Evolutionary conservation across 495 filamentous ascomycete species (phyloP).

Genomic region (Extremus antarcticus): DNA sequence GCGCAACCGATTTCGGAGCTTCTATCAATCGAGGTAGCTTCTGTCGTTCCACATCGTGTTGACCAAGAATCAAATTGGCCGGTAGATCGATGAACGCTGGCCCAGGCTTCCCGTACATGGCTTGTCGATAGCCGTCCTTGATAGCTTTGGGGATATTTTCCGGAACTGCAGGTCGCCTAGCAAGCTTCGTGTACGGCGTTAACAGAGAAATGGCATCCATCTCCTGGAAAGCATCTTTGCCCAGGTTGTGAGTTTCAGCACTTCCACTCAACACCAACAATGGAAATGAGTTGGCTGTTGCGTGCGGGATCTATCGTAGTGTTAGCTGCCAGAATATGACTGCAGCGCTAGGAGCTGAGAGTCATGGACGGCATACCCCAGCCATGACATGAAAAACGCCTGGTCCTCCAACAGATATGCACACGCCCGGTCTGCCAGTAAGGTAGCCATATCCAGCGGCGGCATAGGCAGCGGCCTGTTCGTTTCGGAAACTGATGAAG

Average conservation of each 20-base stretch:
- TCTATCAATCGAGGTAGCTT: conserved; percentile 23
- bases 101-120: conserved; percentile 50
- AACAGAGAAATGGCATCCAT: conserved; percentile 49
- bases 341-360: neutral
- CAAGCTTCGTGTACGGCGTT: conserved; percentile 48
- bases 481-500: conserved; percentile 56
- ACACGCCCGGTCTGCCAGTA: conserved; percentile 51
- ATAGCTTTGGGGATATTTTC: conserved; percentile 42
- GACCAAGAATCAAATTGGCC: conserved; percentile 49
- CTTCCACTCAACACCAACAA: conserved; percentile 49
- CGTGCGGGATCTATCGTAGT: conserved; percentile 7
- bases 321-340: too few species aligned
- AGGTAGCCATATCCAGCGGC: conserved; percentile 56
- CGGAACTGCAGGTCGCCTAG: conserved; percentile 40
- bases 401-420: conserved; percentile 54
- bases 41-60: conserved; percentile 14
- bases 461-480: conserved; percentile 55
- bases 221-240: conserved; percentile 53
- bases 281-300: conserved; percentile 46
- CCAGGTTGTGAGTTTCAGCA: conserved; percentile 42
- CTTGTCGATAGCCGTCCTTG: conserved; percentile 43
- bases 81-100: conserved; percentile 51
- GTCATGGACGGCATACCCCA: conserved; percentile 34
- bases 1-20: conserved; percentile 26
- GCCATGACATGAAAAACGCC: conserved; percentile 54